Conservation (phyloP, 306 rosid genomes). For the Prunus persica region Prunus_persica_NCBIv2 NC_034016.1:12263501-12264000, state of each 20-base stretch:
- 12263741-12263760: slow-evolving; percentile 3
- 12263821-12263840: slow-evolving; percentile 54
- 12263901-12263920: slow-evolving; percentile 68
- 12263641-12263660: slow-evolving; percentile 70
- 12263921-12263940: slow-evolving; percentile 81
- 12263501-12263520: slow-evolving; percentile 45
- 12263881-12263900: slow-evolving; percentile 80
- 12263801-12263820: slow-evolving; percentile 22
- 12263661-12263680: slow-evolving; percentile 72
- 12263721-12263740: slow-evolving; percentile 12
- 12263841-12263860: slow-evolving; percentile 81
- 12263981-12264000: neutral
- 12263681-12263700: slow-evolving; percentile 60
- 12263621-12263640: slow-evolving; percentile 88
- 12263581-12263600: neutral
- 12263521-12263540: neutral
- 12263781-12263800: slow-evolving; percentile 28
- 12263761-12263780: slow-evolving; percentile 17
- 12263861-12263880: slow-evolving; percentile 96
- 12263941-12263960: slow-evolving; percentile 79
- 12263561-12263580: neutral
- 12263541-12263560: neutral
- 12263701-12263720: slow-evolving; percentile 98
- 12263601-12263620: slow-evolving; percentile 90
- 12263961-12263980: slow-evolving; percentile 20